Evolutionary conservation across 2,329 filamentous ascomycete species (phyloP), one percentile per base, ranked within the genome.

Genomic region (Colletotrichum falcatum): DNA sequence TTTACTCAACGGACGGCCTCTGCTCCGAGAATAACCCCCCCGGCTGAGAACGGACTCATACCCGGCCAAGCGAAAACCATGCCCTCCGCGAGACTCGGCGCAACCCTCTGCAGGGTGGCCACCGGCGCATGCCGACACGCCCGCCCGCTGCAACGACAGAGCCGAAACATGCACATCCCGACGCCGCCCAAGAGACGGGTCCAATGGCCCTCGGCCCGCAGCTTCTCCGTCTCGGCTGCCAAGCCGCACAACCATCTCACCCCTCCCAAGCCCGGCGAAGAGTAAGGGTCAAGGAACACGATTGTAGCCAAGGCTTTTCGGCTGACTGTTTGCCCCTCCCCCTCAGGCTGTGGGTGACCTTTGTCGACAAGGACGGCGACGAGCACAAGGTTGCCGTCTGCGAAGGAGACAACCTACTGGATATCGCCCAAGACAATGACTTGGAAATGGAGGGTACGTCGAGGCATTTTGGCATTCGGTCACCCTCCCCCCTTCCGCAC

Each of bases 351-450:
- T 92, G 93, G 78, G 88, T 99, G 33, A 97, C 95, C 0, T 98
- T 98, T 79, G 88, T 98, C 75, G 95, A 98, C 81, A 98, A 98
- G 82, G 94, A 98, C 26, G 91, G 91, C 61, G 85, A 89, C 37
- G 87, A 90, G 74, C 87, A 93, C 80, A 93, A 91, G 71, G 89
- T 98, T 76, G 90, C 92, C 70, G 95, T 98, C 11, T 86, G 89
- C 18, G 90, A 92, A 76, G 96, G 96, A 60, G 94, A 97, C 81
- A 99, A 99, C 81, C 85, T 99, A 64, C 87, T 99, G 65, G 95
- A 98, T 78, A 95, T 99, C 77, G 96, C 95, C 28, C 95, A 98
- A 80, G 94, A 92, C 55, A 89, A 98, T 81, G 95, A 98, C 78
- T 85, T 99, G 51, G 96, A 99, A 81, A 98, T 99, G 95, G 96